Evolutionary conservation across 202 grass and related monocot genomes (phyloP).

Genomic region (Panicum virgatum): DNA sequence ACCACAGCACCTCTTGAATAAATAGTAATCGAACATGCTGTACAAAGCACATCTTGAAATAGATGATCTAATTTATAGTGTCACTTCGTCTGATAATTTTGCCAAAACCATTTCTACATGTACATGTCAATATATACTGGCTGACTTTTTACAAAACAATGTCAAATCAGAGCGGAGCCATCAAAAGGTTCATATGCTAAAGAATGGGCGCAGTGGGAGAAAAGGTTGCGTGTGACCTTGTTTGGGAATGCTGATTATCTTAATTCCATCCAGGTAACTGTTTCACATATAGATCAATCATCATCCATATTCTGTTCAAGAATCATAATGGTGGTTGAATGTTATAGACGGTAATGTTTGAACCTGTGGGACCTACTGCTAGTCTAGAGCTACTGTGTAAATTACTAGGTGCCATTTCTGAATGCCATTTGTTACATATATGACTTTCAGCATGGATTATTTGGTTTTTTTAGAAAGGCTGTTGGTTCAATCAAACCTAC

Average conservation of each 20-base stretch:
- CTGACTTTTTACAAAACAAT: slow-evolving; percentile 45
- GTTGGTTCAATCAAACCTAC: not conserved
- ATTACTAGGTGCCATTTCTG: not conserved
- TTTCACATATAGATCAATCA: slow-evolving; percentile 20
- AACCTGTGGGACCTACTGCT: not conserved
- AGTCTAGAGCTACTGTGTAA: not conserved
- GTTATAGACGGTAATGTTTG: not conserved
- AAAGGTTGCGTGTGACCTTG: slow-evolving; percentile 61
- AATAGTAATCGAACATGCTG: not conserved
- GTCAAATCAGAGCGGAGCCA: slow-evolving; percentile 71
- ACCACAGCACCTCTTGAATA: not conserved
- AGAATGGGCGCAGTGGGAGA: slow-evolving; percentile 90
- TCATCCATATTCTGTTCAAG: not conserved
- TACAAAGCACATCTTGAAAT: not conserved
- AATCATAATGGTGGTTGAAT: not conserved
- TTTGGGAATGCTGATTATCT: slow-evolving; percentile 72
- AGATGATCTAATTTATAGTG: not conserved
- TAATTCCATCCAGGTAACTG: slow-evolving; percentile 78
- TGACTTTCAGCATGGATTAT: not conserved
- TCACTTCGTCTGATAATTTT: slow-evolving; percentile 9
- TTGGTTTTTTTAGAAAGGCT: not conserved
- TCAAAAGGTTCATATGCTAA: slow-evolving; percentile 90
- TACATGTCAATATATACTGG: slow-evolving; percentile 12
- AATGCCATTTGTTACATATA: not conserved
- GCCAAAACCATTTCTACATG: slow-evolving; percentile 7